phyloP scores from a whole-genome alignment of 2,329 filamentous ascomycete genomes.

The Boeremia exigua region DNA sequence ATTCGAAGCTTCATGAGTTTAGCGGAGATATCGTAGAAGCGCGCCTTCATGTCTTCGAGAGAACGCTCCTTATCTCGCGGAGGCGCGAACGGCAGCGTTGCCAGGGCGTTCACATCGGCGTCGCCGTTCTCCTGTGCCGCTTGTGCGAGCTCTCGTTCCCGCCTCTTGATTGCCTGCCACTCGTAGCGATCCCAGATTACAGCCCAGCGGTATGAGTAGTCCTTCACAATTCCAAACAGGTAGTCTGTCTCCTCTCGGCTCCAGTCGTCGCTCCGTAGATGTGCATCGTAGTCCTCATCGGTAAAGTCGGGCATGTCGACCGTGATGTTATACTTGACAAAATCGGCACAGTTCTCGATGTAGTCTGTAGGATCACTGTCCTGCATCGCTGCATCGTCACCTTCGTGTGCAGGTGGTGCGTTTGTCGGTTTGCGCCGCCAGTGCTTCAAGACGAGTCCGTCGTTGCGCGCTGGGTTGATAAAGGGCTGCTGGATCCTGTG shows the following conservation, averaged over 20 bases:
- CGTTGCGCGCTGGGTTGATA: conserved; percentile 75
- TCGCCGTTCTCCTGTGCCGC: conserved; percentile 26
- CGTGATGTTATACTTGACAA: conserved; percentile 87
- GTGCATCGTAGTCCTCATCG: conserved; percentile 82
- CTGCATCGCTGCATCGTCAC: conserved; percentile 41
- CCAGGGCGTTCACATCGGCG: conserved; percentile 30
- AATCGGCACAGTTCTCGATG: conserved; percentile 62
- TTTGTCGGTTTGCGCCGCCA: conserved; percentile 71
- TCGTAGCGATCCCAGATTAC: conserved; percentile 94
- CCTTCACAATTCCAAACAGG: conserved; percentile 73
- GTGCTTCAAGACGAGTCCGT: conserved; percentile 75
- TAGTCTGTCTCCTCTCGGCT: conserved; percentile 94
- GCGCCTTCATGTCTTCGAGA: conserved; percentile 88
- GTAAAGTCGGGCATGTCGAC: conserved; percentile 81
- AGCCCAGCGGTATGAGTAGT: conserved; percentile 89
- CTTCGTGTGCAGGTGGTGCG: conserved; percentile 37
- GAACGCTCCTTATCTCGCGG: conserved; percentile 62
- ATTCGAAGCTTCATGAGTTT: conserved; percentile 51
- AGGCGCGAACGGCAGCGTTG: conserved; percentile 50
- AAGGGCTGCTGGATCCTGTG: conserved; percentile 61
- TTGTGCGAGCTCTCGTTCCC: conserved; percentile 26
- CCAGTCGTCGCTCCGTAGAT: conserved; percentile 80
- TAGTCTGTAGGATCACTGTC: conserved; percentile 45
- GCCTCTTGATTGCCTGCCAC: conserved; percentile 57
- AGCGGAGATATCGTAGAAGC: conserved; percentile 85